A percentile compares a stretch with the other conserved stretches of the same genome.
Conservation (phyloP, 345 rosid species). For the Brassica incana region DNA sequence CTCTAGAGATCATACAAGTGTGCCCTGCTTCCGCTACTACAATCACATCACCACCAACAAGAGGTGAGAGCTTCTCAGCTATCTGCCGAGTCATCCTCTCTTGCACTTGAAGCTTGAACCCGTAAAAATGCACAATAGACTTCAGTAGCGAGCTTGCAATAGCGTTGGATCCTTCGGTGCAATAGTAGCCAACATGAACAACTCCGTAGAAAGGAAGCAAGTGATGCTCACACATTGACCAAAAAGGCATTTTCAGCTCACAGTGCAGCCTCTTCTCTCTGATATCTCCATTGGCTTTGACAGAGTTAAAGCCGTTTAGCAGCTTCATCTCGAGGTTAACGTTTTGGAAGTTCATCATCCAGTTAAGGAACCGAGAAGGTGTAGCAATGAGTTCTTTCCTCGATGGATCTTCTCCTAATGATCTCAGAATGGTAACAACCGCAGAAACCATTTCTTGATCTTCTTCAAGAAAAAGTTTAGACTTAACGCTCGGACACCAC, state of each 20-base stretch:
- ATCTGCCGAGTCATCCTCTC: slow-evolving; percentile 91
- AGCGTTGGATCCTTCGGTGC: slow-evolving; percentile 42
- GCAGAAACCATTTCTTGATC: slow-evolving; percentile 68
- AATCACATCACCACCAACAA: slow-evolving; percentile 78
- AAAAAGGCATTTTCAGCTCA: slow-evolving; percentile 70
- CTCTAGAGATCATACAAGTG: slow-evolving; percentile 93
- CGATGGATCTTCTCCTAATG: slow-evolving; percentile 82
- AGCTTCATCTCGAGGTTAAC: slow-evolving; percentile 64
- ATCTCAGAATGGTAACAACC: slow-evolving; percentile 61
- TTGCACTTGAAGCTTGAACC: slow-evolving; percentile 97
- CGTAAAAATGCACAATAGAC: slow-evolving; percentile 78
- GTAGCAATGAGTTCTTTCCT: slow-evolving; percentile 86
- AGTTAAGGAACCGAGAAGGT: slow-evolving; percentile 66
- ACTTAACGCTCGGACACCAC: slow-evolving; percentile 72
- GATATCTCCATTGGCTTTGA: slow-evolving; percentile 45
- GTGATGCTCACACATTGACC: slow-evolving; percentile 98
- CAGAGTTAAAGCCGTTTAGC: slow-evolving; percentile 49
- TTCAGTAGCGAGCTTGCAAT: slow-evolving; percentile 57
- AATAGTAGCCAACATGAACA: slow-evolving; percentile 79
- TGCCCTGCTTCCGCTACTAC: slow-evolving; percentile 91
- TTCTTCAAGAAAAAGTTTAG: slow-evolving; percentile 40
- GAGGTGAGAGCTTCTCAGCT: slow-evolving; percentile 69
- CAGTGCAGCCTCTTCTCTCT: slow-evolving; percentile 46
- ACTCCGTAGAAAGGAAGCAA: slow-evolving; percentile 93
- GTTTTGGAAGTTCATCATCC: slow-evolving; percentile 85